Evolutionary conservation across 2,329 filamentous ascomycete species (phyloP).

Genomic region (Laburnicola sp.): DNA sequence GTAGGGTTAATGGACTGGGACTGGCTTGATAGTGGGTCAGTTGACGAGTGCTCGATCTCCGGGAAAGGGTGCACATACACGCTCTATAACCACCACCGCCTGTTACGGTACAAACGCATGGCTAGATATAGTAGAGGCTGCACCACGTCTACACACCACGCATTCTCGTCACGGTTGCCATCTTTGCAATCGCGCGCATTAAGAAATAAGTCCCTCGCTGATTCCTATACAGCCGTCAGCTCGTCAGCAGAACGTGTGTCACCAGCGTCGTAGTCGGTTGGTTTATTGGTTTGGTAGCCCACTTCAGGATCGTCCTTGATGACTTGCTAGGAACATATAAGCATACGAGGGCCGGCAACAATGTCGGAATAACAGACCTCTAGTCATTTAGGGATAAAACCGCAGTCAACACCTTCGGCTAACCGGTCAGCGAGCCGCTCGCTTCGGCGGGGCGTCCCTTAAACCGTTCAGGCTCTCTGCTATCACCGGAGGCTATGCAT

Average conservation of each 20-base stretch:
- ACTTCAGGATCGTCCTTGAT: slow-evolving; percentile 18
- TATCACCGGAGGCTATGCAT: slow-evolving; percentile 18
- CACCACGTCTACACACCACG: slow-evolving; percentile 24
- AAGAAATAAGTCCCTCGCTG: slow-evolving; percentile 19
- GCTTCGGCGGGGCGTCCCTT: slow-evolving; percentile 14
- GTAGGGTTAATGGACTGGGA: too few species aligned
- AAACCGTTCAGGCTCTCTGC: slow-evolving; percentile 17
- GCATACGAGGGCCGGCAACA: slow-evolving; percentile 1
- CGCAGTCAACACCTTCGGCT: too few species aligned
- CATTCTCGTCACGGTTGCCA: slow-evolving; percentile 21
- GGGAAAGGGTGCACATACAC: slow-evolving; percentile 14
- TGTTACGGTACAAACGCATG: slow-evolving; percentile 17
- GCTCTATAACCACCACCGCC: slow-evolving; percentile 19
- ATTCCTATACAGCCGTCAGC: slow-evolving; percentile 12
- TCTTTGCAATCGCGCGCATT: slow-evolving; percentile 20
- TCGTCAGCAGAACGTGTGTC: slow-evolving; percentile 14
- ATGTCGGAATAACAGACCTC: slow-evolving; percentile 15
- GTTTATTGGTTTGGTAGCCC: slow-evolving; percentile 18
- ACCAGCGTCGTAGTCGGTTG: slow-evolving; percentile 12
- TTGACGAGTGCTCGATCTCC: slow-evolving; percentile 1
- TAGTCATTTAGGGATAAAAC: slow-evolving; percentile 6
- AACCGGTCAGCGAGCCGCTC: neutral
- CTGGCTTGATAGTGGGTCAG: too few species aligned
- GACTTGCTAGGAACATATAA: slow-evolving; percentile 10
- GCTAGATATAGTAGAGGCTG: slow-evolving; percentile 20